Base-by-base conservation (phyloP, 495 filamentous ascomycete genomes). In the Cenococcum geophilum region DNA sequence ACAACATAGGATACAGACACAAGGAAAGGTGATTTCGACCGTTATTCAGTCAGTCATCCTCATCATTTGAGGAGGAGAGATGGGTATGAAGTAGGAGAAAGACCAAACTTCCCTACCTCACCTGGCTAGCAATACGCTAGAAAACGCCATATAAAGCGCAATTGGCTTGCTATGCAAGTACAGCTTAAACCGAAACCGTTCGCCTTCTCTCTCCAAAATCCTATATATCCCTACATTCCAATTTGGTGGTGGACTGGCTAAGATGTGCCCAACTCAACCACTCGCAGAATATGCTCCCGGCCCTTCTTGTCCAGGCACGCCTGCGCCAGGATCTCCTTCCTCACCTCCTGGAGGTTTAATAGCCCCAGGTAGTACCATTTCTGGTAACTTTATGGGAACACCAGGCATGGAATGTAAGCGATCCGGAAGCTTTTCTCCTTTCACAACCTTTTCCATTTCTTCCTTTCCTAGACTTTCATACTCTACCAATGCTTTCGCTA, bases 391-490 rank as follows among this genome's bases (percentile, higher is more conserved):
- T 45, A 85, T 73, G 4, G 81, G 80, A 4, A 75, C 73, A 23
- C 75, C 70, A 5, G 79, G 67, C 12, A 70, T 53, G 11, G 76
- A 70, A 20, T 70, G 68, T 22, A 86, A 52, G 62, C 80, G 85
- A 14, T 83, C 82, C n/a, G 75, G 70, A 18, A 97, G 76, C 71
- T 88, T 89, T 74, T 96, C 89, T 18, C 93, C 93, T 58, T 79
- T 79, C 25, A 97, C 79, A 1, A 96, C 87, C 76, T 86, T 89
- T 72, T 87, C 87, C 67, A 97, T 92, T 69, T 98, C 95, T 23
- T 88, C 86, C 70, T 85, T 86, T 64, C 84, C 87, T 22, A 97
- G 76, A 1, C 89, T 95, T 75, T 97, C 95, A 74, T 97, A 97
- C 76, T 97, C 87, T 25, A 98, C 83, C 12, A 98, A 76, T 3